phyloP scores from a whole-genome alignment of 345 rosid species.

The Erodium maritimum region DNA sequence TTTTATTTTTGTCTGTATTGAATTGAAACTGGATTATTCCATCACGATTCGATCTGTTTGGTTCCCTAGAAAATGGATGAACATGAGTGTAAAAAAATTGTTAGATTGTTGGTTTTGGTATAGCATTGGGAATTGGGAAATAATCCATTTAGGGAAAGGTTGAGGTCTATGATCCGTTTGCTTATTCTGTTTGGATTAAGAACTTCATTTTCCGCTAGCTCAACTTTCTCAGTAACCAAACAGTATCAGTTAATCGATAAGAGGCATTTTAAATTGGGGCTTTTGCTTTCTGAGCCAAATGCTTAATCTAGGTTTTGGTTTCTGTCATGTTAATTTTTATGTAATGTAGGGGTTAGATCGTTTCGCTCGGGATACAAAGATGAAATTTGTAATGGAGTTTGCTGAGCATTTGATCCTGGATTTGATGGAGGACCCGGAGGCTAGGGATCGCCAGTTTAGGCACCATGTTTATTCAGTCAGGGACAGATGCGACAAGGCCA shows the following conservation, averaged over 20 bases:
- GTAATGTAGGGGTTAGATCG: neutral
- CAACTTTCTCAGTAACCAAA: neutral
- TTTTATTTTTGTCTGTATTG: neutral
- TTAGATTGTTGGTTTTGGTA: too few relatives aligned
- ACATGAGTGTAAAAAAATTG: too few relatives aligned
- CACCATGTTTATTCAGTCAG: slow-evolving; percentile 58
- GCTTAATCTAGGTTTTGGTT: neutral
- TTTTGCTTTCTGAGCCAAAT: neutral
- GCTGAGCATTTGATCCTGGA: slow-evolving; percentile 77
- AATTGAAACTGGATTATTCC: neutral
- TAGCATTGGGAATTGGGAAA: neutral
- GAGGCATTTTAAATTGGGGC: neutral
- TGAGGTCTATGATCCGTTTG: neutral
- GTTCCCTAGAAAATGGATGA: too few relatives aligned
- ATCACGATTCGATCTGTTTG: neutral
- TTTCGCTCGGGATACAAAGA: slow-evolving; percentile 6
- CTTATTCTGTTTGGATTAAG: neutral
- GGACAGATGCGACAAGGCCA: slow-evolving; percentile 75
- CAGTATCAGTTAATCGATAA: neutral
- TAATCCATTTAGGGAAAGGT: neutral
- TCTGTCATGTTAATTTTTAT: neutral
- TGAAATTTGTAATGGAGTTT: slow-evolving; percentile 93
- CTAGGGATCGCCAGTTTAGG: slow-evolving; percentile 72
- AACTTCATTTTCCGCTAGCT: neutral
- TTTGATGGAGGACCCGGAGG: slow-evolving; percentile 91